Evolutionary conservation across 345 rosid species (phyloP).

Genomic region (Salix udensis): DNA sequence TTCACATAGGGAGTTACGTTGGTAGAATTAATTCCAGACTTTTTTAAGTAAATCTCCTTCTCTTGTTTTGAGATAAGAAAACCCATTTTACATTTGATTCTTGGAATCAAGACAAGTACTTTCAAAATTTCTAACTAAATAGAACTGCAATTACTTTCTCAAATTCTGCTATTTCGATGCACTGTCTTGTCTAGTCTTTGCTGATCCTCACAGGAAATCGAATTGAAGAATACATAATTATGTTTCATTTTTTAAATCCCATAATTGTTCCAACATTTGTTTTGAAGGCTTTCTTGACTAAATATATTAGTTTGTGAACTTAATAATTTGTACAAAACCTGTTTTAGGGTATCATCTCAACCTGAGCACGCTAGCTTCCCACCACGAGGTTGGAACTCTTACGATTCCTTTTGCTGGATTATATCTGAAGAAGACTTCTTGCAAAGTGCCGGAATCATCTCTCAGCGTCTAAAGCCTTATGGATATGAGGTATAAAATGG

Average conservation of each 20-base stretch:
- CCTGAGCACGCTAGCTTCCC: slow-evolving; percentile 56
- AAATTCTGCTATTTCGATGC: not conserved
- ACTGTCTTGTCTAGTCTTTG: not conserved
- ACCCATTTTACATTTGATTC: not conserved
- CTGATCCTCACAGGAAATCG: not conserved
- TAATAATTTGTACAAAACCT: not conserved
- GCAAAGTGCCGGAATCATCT: slow-evolving; percentile 57
- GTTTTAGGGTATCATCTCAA: slow-evolving; percentile 34
- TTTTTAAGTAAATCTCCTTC: not conserved
- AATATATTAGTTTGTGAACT: not conserved
- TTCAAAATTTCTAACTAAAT: not conserved
- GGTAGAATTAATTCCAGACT: not conserved
- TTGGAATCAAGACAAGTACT: not conserved
- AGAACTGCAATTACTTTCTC: not conserved
- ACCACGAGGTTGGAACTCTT: slow-evolving; percentile 97
- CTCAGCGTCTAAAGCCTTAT: slow-evolving; percentile 54
- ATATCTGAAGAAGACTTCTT: slow-evolving; percentile 83
- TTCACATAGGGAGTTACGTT: not conserved
- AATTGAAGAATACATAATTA: not conserved
- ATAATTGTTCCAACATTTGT: not conserved
- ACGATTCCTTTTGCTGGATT: slow-evolving; percentile 90
- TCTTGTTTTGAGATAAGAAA: not conserved
- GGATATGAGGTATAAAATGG: slow-evolving; percentile 62
- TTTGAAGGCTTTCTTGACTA: not conserved
- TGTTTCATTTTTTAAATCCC: not conserved